Conservation (phyloP, 1,284 basidiomycete genomes). For the Mycocalia duriaeana region DNA sequence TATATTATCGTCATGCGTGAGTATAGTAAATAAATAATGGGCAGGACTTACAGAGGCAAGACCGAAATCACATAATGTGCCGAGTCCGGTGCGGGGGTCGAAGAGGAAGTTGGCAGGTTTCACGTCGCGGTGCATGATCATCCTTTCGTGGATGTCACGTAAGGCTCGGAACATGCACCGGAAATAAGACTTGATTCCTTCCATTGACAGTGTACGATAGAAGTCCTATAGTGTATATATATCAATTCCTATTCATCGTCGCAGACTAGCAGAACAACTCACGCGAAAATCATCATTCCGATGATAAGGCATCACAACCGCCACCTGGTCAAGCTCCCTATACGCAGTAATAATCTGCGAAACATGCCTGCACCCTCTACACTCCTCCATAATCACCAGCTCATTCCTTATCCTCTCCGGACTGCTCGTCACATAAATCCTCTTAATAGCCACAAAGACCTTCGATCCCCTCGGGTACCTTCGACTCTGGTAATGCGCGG, state of each 20-base stretch:
- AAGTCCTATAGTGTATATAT: slow-evolving; percentile 78
- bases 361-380: slow-evolving; percentile 77
- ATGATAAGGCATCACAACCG: slow-evolving; percentile 93
- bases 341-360: slow-evolving; percentile 95
- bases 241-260: background rate
- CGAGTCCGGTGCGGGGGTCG: slow-evolving; percentile 79
- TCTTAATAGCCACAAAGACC: slow-evolving; percentile 90
- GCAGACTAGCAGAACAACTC: slow-evolving; percentile 21
- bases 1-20: slow-evolving; percentile 20
- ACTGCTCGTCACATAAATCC: slow-evolving; percentile 95
- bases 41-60: slow-evolving; percentile 73
- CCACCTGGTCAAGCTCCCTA: slow-evolving; percentile 87
- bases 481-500: slow-evolving; percentile 54
- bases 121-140: slow-evolving; percentile 94
- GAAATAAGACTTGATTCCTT: slow-evolving; percentile 83
- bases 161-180: slow-evolving; percentile 88
- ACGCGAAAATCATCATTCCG: slow-evolving; percentile 92
- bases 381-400: slow-evolving; percentile 86
- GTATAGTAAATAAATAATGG: background rate
- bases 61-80: slow-evolving; percentile 93
- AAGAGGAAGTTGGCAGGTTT: slow-evolving; percentile 99
- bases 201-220: slow-evolving; percentile 66
- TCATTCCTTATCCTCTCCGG: slow-evolving; percentile 93
- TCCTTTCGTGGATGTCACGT: slow-evolving; percentile 83
- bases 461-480: slow-evolving; percentile 38